Evolutionary conservation across 73 alveolate species (phyloP).

Genomic region (Tetrahymena thermophila): DNA sequence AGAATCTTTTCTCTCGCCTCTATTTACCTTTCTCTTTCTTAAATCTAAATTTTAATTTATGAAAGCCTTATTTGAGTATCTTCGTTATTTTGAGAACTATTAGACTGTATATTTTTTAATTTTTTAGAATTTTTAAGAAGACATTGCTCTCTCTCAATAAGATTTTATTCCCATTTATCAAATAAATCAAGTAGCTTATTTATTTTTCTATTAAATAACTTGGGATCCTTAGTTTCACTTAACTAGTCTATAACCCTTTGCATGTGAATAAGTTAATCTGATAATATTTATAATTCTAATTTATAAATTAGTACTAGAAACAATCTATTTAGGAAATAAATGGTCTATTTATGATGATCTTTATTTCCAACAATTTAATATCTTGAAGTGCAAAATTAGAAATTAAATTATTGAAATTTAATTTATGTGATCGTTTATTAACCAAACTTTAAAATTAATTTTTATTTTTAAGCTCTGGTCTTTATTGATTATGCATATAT

Average conservation of each 20-base stretch:
- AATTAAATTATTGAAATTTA: background rate
- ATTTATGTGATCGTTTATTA: background rate
- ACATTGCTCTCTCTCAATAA: background rate
- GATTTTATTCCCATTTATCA: background rate
- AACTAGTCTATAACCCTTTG: background rate
- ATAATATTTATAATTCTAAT: background rate
- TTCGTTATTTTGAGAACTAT: background rate
- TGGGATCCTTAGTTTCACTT: background rate
- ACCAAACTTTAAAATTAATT: background rate
- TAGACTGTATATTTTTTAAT: background rate
- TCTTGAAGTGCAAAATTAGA: background rate
- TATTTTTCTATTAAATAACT: background rate
- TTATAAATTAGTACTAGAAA: background rate
- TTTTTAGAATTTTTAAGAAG: background rate
- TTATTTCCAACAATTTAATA: background rate
- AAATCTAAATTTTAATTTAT: background rate
- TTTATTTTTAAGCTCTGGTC: background rate
- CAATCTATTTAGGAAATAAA: no score
- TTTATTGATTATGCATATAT: background rate
- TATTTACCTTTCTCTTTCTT: background rate
- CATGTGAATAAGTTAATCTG: background rate
- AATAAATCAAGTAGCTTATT: background rate
- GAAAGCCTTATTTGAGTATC: background rate
- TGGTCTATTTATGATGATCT: background rate
- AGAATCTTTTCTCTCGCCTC: background rate